Conservation (phyloP, 2,329 filamentous ascomycete genomes). For the Acrodontium crateriforme region DNA sequence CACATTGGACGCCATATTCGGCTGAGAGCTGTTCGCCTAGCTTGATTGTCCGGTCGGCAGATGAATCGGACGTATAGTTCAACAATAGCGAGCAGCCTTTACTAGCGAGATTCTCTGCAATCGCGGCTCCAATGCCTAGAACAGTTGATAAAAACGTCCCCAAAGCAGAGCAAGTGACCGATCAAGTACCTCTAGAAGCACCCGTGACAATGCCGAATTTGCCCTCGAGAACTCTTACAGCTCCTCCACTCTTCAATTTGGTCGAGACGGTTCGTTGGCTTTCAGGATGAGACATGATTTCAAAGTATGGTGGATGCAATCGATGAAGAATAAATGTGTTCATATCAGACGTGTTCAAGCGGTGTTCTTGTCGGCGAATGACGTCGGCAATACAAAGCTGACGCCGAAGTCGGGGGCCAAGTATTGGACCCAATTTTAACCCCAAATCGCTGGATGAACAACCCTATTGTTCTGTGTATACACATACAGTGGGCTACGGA, state of each 20-base stretch:
- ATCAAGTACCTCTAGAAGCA: conserved; percentile 52
- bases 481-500: no score
- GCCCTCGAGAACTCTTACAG: conserved; percentile 40
- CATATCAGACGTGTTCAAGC: no score
- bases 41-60: conserved; percentile 35
- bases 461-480: no score
- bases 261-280: conserved; percentile 25
- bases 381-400: no score
- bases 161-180: neutral
- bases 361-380: no score
- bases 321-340: no score
- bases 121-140: conserved; percentile 54
- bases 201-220: conserved; percentile 71
- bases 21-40: conserved; percentile 43
- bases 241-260: conserved; percentile 22
- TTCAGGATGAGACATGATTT: conserved; percentile 25
- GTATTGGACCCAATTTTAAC: no score
- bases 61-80: conserved; percentile 56
- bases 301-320: neutral
- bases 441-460: no score
- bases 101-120: conserved; percentile 52
- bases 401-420: no score
- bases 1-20: conserved; percentile 45
- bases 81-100: conserved; percentile 58
- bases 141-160: neutral